Base-by-base conservation (phyloP, 2,329 filamentous ascomycete species). In the Fusarium armeniacum region DNA sequence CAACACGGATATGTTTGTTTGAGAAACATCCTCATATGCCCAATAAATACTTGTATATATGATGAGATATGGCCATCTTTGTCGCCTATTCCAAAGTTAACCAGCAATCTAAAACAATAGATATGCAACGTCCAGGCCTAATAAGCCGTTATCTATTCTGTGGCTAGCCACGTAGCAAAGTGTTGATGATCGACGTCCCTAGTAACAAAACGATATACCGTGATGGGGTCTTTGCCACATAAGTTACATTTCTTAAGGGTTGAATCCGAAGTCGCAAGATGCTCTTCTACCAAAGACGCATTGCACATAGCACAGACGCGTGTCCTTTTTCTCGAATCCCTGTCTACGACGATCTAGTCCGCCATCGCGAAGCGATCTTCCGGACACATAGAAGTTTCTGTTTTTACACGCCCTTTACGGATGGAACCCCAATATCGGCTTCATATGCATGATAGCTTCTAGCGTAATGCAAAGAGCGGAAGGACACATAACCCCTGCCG, bases 371-470 rank as follows among this genome's bases (percentile, higher is more conserved):
- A 13, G 11, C 11, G 6, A 11, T 20, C 9, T n/a, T 40, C 40
- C 30, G 33, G 16, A 24, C 36, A 6, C 16, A 52, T 8, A n/a
- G 18, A 5, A 12, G 32, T 38, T 32, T 49, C 10, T 28, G 38
- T 13, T 43, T 36, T 16, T 18, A 40, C n/a, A 40, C 36, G 13
- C 36, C 36, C 40, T 18, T 20, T 20, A 49, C 26, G 41, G 43
- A 52, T 36, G 32, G 26, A 15, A 35, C 22, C 30, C 18, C 57
- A 18, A 24, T 46, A 47, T 35, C 24, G 32, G 24, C n/a, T 51
- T 60, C 7, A 36, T 24, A 56, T 38, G 38, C 28, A 61, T 22
- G 32, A 26, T 11, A 24, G 38, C 61, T 62, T 62, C 66, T 62
- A 67, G 66, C 58, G 46, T 28, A 16, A 13, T 8, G n/a, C 22